Evolutionary conservation across 192 early-diverging fungal genomes (phyloP).

Genomic region (Lunasporangiospora selenospora): DNA sequence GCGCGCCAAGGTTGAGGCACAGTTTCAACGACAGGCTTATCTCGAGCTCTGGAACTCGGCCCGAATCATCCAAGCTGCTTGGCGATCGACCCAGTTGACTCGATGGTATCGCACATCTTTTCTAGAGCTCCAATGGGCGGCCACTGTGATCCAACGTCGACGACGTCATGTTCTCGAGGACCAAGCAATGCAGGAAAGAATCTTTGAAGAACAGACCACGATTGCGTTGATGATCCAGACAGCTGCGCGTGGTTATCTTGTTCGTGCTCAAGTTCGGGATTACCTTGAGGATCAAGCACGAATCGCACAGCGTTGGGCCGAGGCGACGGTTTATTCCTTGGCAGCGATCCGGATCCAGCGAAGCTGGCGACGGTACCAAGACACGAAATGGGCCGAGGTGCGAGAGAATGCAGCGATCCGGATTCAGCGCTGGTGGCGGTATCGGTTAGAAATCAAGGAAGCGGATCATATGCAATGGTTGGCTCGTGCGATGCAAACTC

Average conservation of each 20-base stretch:
- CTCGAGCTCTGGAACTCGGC: conserved; percentile 23
- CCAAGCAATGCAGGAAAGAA: neutral
- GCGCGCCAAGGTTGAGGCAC: conserved; percentile 17
- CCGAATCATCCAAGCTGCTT: conserved; percentile 15
- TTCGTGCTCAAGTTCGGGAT: conserved; percentile 13
- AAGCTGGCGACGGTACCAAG: conserved; percentile 16
- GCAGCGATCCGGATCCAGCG: conserved; percentile 39
- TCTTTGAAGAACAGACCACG: conserved; percentile 6
- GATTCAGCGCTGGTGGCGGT: conserved; percentile 46
- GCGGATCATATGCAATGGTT: conserved; percentile 1
- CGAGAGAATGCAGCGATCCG: conserved; percentile 9
- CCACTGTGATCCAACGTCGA: conserved; percentile 22
- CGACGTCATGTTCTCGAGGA: conserved; percentile 21
- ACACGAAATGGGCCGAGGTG: conserved; percentile 6
- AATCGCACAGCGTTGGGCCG: conserved; percentile 18
- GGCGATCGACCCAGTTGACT: conserved; percentile 20
- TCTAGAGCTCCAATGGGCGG: conserved; percentile 24
- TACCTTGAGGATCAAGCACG: conserved; percentile 31
- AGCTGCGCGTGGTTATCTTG: conserved; percentile 25
- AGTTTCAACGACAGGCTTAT: conserved; percentile 11
- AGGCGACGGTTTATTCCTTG: conserved; percentile 15
- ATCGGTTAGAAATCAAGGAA: neutral
- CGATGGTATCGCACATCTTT: conserved; percentile 13
- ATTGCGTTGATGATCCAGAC: conserved; percentile 31
- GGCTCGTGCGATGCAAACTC: conserved; percentile 25